phyloP scores from a whole-genome alignment of 495 filamentous ascomycete genomes.

The Penicillium cinerascens region DNA sequence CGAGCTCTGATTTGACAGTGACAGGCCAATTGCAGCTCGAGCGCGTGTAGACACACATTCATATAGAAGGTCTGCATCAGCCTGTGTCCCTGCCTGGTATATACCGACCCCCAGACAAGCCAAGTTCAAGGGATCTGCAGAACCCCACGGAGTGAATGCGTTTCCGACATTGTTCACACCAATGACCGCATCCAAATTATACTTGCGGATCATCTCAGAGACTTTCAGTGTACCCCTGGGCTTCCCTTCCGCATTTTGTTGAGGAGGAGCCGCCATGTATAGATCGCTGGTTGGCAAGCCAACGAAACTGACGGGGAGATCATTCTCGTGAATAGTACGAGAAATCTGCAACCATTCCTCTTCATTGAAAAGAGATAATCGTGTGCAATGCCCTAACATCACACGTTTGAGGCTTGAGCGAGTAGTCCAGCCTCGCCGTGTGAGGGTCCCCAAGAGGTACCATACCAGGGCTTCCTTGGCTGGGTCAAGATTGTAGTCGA shows the following conservation, averaged over 20 bases:
- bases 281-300: slow-evolving; percentile 72
- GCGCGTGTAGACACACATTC: slow-evolving; percentile 61
- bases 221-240: slow-evolving; percentile 61
- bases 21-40: slow-evolving; percentile 37
- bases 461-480: slow-evolving; percentile 46
- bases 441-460: slow-evolving; percentile 50
- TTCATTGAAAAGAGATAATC: slow-evolving; percentile 54
- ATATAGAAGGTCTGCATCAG: slow-evolving; percentile 57
- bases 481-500: slow-evolving; percentile 64
- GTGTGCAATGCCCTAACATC: slow-evolving; percentile 67
- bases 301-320: slow-evolving; percentile 63
- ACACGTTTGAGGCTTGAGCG: slow-evolving; percentile 43
- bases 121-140: slow-evolving; percentile 63
- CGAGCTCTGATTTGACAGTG: neutral
- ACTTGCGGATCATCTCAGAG: slow-evolving; percentile 57
- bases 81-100: slow-evolving; percentile 62
- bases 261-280: slow-evolving; percentile 63
- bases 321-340: slow-evolving; percentile 34
- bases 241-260: slow-evolving; percentile 22
- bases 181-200: slow-evolving; percentile 57
- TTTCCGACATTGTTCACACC: slow-evolving; percentile 78
- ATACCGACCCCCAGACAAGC: slow-evolving; percentile 63
- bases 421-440: slow-evolving; percentile 43
- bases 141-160: slow-evolving; percentile 71
- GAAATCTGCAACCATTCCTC: slow-evolving; percentile 50